A percentile compares a stretch with the other conserved stretches of the same genome.
Conservation (phyloP, 2,329 filamentous ascomycete genomes). For the Metarhizium anisopliae region DNA sequence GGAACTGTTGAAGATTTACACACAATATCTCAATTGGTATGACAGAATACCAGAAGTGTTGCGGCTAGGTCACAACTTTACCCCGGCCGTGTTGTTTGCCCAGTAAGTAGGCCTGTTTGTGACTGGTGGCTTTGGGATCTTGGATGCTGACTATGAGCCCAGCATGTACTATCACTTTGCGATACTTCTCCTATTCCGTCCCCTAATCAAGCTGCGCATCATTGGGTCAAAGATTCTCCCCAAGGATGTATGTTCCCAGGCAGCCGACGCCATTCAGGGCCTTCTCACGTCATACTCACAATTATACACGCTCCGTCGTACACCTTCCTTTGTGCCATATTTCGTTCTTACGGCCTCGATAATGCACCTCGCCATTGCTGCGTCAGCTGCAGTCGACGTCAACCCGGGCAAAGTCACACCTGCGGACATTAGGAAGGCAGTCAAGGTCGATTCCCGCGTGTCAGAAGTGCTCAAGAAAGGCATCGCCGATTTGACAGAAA, state of each 20-base stretch:
- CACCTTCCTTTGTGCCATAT: conserved; percentile 52
- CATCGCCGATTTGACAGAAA: conserved; percentile 49
- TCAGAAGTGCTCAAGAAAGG: conserved; percentile 41
- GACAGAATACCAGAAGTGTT: conserved; percentile 55
- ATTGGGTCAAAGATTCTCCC: conserved; percentile 55
- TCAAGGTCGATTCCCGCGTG: conserved; percentile 29
- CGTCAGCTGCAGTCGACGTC: conserved; percentile 17
- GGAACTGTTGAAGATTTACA: conserved; percentile 55
- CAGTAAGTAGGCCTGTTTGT: conserved; percentile 45
- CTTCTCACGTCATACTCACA: conserved; percentile 48
- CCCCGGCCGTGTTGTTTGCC: conserved; percentile 62
- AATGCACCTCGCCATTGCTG: conserved; percentile 48
- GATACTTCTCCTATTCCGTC: conserved; percentile 65
- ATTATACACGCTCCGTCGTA: conserved; percentile 48
- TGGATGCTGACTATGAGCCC: background rate
- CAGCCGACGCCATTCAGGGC: conserved; percentile 49
- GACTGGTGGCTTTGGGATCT: background rate
- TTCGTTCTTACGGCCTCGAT: conserved; percentile 54
- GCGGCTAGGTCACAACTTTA: conserved; percentile 57
- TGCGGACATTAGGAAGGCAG: conserved; percentile 21
- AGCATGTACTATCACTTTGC: conserved; percentile 65
- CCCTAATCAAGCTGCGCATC: conserved; percentile 56
- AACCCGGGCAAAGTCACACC: conserved; percentile 8
- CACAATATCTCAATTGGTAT: conserved; percentile 64
- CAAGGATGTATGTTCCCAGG: conserved; percentile 55